Evolutionary conservation across 192 early-diverging fungal genomes (phyloP).

Genomic region (Haplosporangium gracile): DNA sequence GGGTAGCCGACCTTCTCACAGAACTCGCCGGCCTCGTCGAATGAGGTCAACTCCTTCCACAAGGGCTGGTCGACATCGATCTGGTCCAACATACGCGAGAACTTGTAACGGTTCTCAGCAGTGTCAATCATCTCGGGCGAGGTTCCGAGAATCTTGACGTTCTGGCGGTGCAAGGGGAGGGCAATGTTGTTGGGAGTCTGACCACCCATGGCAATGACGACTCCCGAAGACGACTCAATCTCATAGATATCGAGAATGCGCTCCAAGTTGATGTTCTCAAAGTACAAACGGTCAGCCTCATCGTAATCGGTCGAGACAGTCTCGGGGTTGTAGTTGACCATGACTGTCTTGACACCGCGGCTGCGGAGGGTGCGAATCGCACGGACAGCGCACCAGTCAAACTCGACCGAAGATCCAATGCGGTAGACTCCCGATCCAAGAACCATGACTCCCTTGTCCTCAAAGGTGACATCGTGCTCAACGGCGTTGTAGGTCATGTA

Average conservation of each 20-base stretch:
- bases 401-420: conserved; percentile 98
- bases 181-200: conserved; percentile 99
- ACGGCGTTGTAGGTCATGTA: conserved; percentile 96
- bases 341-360: conserved; percentile 87
- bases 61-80: conserved; percentile 97
- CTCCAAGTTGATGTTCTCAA: conserved; percentile 95
- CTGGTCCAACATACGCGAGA: conserved; percentile 89
- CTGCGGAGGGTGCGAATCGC: conserved; percentile 85
- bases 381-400: conserved; percentile 92
- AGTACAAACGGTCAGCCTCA: conserved; percentile 97
- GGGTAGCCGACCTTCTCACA: conserved; percentile 91
- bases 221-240: conserved; percentile 83
- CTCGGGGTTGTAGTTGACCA: conserved; percentile 99
- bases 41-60: conserved; percentile 93
- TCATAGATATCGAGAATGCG: conserved; percentile 97
- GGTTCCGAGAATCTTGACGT: conserved; percentile 92
- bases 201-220: conserved; percentile 93
- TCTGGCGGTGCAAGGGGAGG: conserved; percentile 74
- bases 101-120: conserved; percentile 97
- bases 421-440: conserved; percentile 98
- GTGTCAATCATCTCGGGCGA: conserved; percentile 91
- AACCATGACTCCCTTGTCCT: conserved; percentile 94
- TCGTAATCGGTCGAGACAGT: conserved; percentile 99
- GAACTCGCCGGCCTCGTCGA: conserved; percentile 85
- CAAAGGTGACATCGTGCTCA: conserved; percentile 86